phyloP scores from a whole-genome alignment of 306 rosid species.

The Cucumis cinereus region DNA sequence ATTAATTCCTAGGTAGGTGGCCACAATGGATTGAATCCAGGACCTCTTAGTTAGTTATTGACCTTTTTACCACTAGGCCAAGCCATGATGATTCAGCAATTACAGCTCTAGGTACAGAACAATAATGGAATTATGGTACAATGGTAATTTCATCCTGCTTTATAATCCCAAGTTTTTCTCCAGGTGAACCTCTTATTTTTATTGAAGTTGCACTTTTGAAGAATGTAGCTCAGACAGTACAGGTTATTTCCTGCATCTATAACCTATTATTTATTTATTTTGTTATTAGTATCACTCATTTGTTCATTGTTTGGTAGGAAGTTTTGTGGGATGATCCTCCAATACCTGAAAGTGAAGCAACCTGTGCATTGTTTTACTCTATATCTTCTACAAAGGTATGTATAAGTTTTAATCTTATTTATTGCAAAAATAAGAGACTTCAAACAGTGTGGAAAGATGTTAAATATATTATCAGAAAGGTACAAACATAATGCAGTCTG shows the following conservation, averaged over 20 bases:
- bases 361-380: conserved; percentile 86
- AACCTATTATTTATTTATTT: conserved; percentile 4
- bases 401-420: neutral
- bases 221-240: conserved; percentile 63
- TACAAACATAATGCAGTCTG: neutral
- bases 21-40: too few species aligned
- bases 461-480: neutral
- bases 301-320: conserved; percentile 37
- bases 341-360: conserved; percentile 65
- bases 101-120: neutral
- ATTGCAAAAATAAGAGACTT: neutral
- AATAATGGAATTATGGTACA: neutral
- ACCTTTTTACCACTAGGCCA: too few species aligned
- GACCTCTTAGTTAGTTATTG: too few species aligned
- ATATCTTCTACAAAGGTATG: conserved; percentile 95
- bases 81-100: too few species aligned
- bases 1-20: too few species aligned
- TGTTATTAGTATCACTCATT: neutral
- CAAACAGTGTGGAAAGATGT: neutral
- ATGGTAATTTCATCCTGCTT: neutral
- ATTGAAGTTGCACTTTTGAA: conserved; percentile 88
- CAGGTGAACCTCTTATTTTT: conserved; percentile 82
- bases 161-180: conserved; percentile 3
- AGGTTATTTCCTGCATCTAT: conserved; percentile 30
- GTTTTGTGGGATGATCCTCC: conserved; percentile 96